These are phyloP conservation scores for Tubosaeta sp. DNA, from an alignment of 768 basidiomycete species.

Conservation along the genomic window DNA sequence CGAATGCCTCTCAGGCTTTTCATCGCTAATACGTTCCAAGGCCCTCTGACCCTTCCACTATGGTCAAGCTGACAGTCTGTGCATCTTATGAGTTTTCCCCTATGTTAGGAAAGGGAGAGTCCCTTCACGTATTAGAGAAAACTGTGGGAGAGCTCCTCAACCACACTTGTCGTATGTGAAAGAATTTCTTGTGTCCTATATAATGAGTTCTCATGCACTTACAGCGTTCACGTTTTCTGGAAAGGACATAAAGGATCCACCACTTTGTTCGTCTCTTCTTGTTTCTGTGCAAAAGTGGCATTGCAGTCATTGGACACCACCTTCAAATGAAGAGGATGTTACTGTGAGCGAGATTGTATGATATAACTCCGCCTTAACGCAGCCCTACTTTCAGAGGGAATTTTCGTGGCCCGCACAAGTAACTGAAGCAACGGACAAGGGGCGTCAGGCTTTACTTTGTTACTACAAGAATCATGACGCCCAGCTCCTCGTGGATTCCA, in stretches of 20 bases:
- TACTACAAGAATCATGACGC: neutral
- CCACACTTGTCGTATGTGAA: neutral
- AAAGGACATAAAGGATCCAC: neutral
- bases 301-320: neutral
- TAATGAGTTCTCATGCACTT: neutral
- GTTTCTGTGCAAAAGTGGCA: neutral
- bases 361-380: too few relatives aligned
- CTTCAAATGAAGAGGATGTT: neutral
- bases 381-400: too few relatives aligned
- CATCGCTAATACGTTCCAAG: neutral
- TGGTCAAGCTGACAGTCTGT: neutral
- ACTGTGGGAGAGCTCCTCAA: neutral
- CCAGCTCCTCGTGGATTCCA: neutral
- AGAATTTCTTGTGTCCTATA: neutral
- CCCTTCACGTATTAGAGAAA: neutral
- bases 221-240: neutral
- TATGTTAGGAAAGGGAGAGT: slow-evolving; percentile 9
- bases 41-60: neutral
- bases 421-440: neutral
- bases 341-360: neutral
- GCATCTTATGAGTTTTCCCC: slow-evolving; percentile 10
- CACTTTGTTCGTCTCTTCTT: neutral
- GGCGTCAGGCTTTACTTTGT: neutral
- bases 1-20: neutral
- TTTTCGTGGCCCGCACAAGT: neutral